A percentile compares a stretch with the other conserved stretches of the same genome.
phyloP scores from a whole-genome alignment of 768 basidiomycete species.

The Lactarius vividus region DNA sequence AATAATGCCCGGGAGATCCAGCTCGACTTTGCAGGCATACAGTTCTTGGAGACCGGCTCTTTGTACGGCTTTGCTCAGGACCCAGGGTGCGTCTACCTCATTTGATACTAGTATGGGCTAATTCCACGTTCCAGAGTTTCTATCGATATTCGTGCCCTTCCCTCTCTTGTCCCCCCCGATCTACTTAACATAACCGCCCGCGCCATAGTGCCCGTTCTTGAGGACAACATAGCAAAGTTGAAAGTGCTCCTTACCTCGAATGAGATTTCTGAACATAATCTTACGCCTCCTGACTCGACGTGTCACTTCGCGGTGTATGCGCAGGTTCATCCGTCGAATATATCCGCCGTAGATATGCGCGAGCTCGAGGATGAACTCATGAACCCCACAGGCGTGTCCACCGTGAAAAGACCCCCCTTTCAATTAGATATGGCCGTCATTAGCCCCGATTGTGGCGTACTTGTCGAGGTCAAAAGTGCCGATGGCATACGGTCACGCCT shows the following conservation, averaged over 20 bases:
- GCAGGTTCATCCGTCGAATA: constrained; percentile 54
- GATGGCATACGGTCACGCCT: constrained; percentile 52
- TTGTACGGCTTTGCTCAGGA: constrained; percentile 74
- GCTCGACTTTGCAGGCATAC: constrained; percentile 75
- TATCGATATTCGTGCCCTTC: constrained; percentile 17
- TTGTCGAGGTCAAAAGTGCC: constrained; percentile 63
- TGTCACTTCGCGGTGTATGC: constrained; percentile 68
- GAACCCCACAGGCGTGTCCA: constrained; percentile 69
- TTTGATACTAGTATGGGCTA: neutral
- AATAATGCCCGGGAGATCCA: constrained; percentile 54
- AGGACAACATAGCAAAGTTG: constrained; percentile 18
- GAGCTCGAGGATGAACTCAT: constrained; percentile 75
- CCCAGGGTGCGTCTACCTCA: constrained; percentile 45
- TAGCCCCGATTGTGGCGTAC: constrained; percentile 77
- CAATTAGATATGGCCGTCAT: constrained; percentile 62
- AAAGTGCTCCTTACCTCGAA: constrained; percentile 10
- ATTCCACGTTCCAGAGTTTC: neutral
- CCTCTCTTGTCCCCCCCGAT: constrained; percentile 19
- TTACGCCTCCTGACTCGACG: constrained; percentile 37
- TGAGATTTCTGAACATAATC: constrained; percentile 17
- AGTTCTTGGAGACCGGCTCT: constrained; percentile 68
- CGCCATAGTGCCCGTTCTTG: constrained; percentile 23
- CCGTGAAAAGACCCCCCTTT: constrained; percentile 53
- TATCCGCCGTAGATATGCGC: constrained; percentile 56
- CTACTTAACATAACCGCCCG: constrained; percentile 21